phyloP scores from a whole-genome alignment of 768 basidiomycete genomes.

The Trametes coccinea region DNA sequence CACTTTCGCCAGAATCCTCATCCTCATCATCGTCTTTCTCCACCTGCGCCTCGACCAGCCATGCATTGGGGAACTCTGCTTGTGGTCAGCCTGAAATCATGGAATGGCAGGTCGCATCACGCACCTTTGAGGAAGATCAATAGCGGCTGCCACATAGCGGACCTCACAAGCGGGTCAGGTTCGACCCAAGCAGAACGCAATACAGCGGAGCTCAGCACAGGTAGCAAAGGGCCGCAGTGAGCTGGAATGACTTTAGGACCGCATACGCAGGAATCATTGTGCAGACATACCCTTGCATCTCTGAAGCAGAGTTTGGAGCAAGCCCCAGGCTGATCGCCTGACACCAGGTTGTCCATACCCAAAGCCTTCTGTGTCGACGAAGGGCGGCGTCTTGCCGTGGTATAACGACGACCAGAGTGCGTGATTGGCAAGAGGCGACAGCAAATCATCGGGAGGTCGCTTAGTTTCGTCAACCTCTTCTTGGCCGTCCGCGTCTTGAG shows the following conservation, averaged over 20 bases:
- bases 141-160: conserved; percentile 67
- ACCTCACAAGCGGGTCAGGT: conserved; percentile 66
- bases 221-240: conserved; percentile 37
- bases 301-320: conserved; percentile 49
- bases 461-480: not conserved
- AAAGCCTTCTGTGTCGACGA: conserved; percentile 47
- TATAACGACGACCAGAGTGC: conserved; percentile 62
- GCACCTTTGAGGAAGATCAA: conserved; percentile 72
- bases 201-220: conserved; percentile 54
- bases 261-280: too few species aligned
- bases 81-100: not conserved
- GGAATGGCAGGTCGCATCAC: not conserved
- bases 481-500: conserved; percentile 6
- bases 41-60: conserved; percentile 49
- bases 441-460: conserved; percentile 30
- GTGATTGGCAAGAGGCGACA: conserved; percentile 49
- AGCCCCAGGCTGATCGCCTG: conserved; percentile 67
- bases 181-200: conserved; percentile 76
- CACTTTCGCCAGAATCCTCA: conserved; percentile 34
- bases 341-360: conserved; percentile 71
- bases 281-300: conserved; percentile 44
- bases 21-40: conserved; percentile 37
- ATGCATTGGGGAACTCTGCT: conserved; percentile 64
- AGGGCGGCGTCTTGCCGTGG: conserved; percentile 44
- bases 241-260: conserved; percentile 17